Conservation (phyloP, 2,329 filamentous ascomycete genomes). For the Colletotrichum echinochloae region DNA sequence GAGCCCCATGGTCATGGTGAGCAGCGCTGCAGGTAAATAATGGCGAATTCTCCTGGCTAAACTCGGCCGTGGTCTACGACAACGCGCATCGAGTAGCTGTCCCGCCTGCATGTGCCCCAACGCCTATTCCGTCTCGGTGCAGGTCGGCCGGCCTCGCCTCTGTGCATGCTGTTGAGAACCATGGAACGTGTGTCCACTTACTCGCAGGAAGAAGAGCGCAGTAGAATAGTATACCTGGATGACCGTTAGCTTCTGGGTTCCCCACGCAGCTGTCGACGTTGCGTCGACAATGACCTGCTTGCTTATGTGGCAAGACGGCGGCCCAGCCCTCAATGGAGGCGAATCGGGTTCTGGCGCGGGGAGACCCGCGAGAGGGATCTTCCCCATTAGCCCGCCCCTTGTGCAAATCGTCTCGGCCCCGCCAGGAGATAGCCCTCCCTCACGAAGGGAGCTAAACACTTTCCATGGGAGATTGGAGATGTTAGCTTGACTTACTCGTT, state of each 20-base stretch:
- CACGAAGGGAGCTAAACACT: not conserved
- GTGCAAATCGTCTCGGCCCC: slow-evolving; percentile 22
- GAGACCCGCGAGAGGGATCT: slow-evolving; percentile 30
- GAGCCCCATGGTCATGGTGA: slow-evolving; percentile 7
- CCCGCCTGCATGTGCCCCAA: not conserved
- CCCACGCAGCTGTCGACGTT: not conserved
- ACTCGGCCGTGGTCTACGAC: slow-evolving; percentile 3
- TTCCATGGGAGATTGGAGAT: not conserved
- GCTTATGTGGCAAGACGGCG: not conserved
- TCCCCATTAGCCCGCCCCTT: slow-evolving; percentile 20
- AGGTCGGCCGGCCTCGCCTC: slow-evolving; percentile 4
- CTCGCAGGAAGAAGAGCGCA: slow-evolving; percentile 38
- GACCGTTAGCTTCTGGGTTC: slow-evolving; percentile 15
- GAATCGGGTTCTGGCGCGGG: slow-evolving; percentile 24
- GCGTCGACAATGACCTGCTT: not conserved
- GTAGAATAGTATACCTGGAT: slow-evolving; percentile 9
- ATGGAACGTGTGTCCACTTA: slow-evolving; percentile 18
- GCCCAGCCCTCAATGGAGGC: slow-evolving; percentile 4
- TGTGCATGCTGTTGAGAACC: not conserved
- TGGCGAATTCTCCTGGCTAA: slow-evolving; percentile 12
- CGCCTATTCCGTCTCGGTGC: not conserved
- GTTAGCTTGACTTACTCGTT: not conserved
- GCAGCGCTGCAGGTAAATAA: not conserved
- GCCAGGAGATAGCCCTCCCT: not conserved
- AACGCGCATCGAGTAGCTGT: slow-evolving; percentile 8